A percentile compares a stretch with the other conserved stretches of the same genome.
These are phyloP conservation scores for Ailanthus altissimus DNA, from an alignment of 345 rosid genomes.

Conservation along the genomic window DNA sequence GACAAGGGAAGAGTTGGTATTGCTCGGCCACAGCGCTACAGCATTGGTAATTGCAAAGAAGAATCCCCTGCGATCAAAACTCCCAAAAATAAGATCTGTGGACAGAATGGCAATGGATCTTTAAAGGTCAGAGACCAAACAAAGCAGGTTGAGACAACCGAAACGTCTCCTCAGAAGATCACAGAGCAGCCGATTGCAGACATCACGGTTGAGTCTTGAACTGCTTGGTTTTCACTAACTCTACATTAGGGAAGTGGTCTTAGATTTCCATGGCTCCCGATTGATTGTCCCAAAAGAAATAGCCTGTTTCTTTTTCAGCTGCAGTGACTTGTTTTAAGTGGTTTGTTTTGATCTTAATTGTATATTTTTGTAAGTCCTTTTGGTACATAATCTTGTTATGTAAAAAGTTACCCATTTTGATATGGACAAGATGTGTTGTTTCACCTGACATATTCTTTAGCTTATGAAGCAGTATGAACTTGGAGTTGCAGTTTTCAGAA, in stretches of 20 bases:
- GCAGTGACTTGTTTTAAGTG: slow-evolving; percentile 27
- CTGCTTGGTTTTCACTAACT: slow-evolving; percentile 32
- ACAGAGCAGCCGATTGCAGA: slow-evolving; percentile 29
- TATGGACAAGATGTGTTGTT: slow-evolving; percentile 28
- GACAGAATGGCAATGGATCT: slow-evolving; percentile 41
- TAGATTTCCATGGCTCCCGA: slow-evolving; percentile 22
- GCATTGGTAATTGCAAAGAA: slow-evolving; percentile 55
- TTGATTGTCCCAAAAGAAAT: slow-evolving; percentile 32
- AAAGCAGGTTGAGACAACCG: slow-evolving; percentile 41
- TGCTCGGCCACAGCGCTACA: slow-evolving; percentile 62
- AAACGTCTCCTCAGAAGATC: slow-evolving; percentile 44
- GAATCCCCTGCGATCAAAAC: slow-evolving; percentile 21
- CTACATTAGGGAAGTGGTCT: slow-evolving; percentile 26
- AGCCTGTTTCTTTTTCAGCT: slow-evolving; percentile 34
- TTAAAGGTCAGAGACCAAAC: slow-evolving; percentile 45
- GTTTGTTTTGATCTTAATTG: slow-evolving; percentile 38
- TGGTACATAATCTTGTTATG: slow-evolving; percentile 36
- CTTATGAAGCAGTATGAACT: slow-evolving; percentile 3
- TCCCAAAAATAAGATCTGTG: slow-evolving; percentile 33
- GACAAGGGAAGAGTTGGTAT: slow-evolving; percentile 53
- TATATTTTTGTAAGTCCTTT: slow-evolving; percentile 40
- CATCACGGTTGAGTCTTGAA: slow-evolving; percentile 46
- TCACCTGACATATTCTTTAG: slow-evolving; percentile 12
- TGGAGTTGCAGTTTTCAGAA: neutral
- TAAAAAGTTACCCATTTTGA: slow-evolving; percentile 34